Conservation (phyloP, 1,139 yeast genomes). For the Taiozyma onychis region DNA sequence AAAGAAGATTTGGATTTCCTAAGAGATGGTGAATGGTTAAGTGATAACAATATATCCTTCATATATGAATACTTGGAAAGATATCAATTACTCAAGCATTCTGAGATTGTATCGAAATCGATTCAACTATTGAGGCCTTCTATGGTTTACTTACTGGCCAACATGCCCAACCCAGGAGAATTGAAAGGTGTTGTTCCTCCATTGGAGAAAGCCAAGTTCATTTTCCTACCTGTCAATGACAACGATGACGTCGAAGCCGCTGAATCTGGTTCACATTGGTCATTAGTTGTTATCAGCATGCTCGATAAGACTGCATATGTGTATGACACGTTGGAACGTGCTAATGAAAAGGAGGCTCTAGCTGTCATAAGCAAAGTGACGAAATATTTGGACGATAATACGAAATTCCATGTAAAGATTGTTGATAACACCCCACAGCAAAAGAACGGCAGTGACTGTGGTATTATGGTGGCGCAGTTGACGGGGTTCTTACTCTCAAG, state of each 20-base stretch:
- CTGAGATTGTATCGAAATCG: conserved; percentile 14
- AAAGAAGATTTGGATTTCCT: conserved; percentile 40
- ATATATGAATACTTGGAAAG: conserved; percentile 53
- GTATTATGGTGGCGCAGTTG: conserved; percentile 43
- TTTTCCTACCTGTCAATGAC: conserved; percentile 49
- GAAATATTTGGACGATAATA: conserved; percentile 23
- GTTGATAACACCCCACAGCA: conserved; percentile 61
- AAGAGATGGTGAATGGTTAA: conserved; percentile 61
- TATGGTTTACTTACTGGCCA: conserved; percentile 33
- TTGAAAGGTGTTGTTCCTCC: conserved; percentile 39
- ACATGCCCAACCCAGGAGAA: conserved; percentile 25
- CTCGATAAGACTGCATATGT: conserved; percentile 33
- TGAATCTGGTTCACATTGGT: conserved; percentile 56
- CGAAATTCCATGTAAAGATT: conserved; percentile 19
- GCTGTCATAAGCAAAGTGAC: conserved; percentile 30
- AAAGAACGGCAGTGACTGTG: conserved; percentile 72
- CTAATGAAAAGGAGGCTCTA: conserved; percentile 34
- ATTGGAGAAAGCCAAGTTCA: conserved; percentile 33
- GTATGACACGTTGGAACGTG: conserved; percentile 41
- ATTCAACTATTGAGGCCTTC: conserved; percentile 34
- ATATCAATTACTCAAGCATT: conserved; percentile 21
- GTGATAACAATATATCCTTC: conserved; percentile 64
- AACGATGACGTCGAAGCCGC: conserved; percentile 40
- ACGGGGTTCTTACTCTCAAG: conserved; percentile 37
- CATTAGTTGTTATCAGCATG: conserved; percentile 39